Base-by-base conservation (phyloP, 805 yeast species). In the Lipomyces sp. region DNA sequence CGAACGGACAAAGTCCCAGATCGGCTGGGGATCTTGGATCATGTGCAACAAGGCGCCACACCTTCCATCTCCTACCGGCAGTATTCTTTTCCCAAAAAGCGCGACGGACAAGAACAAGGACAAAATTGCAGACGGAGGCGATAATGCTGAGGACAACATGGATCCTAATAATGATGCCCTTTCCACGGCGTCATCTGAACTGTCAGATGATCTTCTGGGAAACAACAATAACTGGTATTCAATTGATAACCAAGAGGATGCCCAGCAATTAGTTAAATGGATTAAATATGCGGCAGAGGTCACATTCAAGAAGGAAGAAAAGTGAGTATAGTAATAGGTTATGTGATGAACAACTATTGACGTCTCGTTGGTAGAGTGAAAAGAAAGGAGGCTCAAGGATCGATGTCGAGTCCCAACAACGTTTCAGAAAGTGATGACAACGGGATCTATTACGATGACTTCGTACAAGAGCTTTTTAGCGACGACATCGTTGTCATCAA, bases 11-110 rank as follows among this genome's bases (percentile, higher is more conserved):
- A 66, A 73, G 39, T 71, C 73, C 13, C 64, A 63, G 53, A n/a
- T 65, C 1, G 63, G 71, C 10, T 78, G 80, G 80, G 79, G 80
- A 8, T 67, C 77, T 30, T 75, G 76, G 77, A 72, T 77, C 39
- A 53, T 77, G 60, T 74, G 78, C 59, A 50, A 29, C 58, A 68
- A 66, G 50, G 66, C 71, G 1, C 37, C 29, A 29, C 50, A 60
- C 32, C 55, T 66, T 29, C 71, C 70, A 5, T 68, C 71, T 10
- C 71, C 71, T 3, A 68, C 71, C 7, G 71, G 71, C 18, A 53
- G 42, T 55, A 39, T 68, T 10, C 34, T 68, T 24, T 68, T 68
- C 35, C 71, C 71, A 11, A 67, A 39, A 24, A 45, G 29, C 11
- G 59, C 48, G 8, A 42, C 48, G 3, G 53, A 30, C 2, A 61